Conservation (phyloP, 768 basidiomycete genomes). For the Jaapia argillacea region DNA sequence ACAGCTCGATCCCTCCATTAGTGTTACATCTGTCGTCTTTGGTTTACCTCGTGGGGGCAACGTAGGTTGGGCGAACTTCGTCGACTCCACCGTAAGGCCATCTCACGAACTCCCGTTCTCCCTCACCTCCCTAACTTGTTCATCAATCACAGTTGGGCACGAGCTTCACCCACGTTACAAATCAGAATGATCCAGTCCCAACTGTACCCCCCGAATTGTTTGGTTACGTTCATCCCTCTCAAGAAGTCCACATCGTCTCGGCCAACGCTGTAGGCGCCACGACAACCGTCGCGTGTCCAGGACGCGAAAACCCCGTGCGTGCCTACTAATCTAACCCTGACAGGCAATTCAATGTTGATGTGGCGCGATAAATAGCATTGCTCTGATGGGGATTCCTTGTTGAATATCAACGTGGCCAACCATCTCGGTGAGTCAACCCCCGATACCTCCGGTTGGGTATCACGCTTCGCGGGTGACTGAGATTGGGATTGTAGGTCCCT, state of each 20-base stretch:
- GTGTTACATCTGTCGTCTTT: constrained; percentile 10
- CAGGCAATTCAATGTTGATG: not conserved
- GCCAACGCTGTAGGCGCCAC: constrained; percentile 15
- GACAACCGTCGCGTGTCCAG: constrained; percentile 16
- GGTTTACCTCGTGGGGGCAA: constrained; percentile 14
- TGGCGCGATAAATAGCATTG: constrained; percentile 11
- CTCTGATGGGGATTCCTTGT: constrained; percentile 13
- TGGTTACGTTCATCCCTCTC: constrained; percentile 13
- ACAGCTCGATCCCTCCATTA: constrained; percentile 9
- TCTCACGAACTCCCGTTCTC: not conserved
- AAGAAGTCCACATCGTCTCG: constrained; percentile 30
- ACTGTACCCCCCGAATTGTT: constrained; percentile 11
- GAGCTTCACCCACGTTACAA: constrained; percentile 6
- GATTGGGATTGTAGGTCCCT: constrained; percentile 8
- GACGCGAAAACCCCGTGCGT: constrained; percentile 18
- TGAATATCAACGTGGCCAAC: constrained; percentile 13
- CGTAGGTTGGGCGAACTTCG: not conserved
- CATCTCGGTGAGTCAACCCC: constrained; percentile 10
- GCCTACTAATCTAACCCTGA: not conserved
- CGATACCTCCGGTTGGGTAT: not conserved
- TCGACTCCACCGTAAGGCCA: not conserved
- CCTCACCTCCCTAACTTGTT: not conserved
- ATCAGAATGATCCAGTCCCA: constrained; percentile 11
- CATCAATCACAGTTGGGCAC: not conserved
- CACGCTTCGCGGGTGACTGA: too few species aligned